Conservation (phyloP, 208 protist species). For the Leishmania lainsoni region DNA sequence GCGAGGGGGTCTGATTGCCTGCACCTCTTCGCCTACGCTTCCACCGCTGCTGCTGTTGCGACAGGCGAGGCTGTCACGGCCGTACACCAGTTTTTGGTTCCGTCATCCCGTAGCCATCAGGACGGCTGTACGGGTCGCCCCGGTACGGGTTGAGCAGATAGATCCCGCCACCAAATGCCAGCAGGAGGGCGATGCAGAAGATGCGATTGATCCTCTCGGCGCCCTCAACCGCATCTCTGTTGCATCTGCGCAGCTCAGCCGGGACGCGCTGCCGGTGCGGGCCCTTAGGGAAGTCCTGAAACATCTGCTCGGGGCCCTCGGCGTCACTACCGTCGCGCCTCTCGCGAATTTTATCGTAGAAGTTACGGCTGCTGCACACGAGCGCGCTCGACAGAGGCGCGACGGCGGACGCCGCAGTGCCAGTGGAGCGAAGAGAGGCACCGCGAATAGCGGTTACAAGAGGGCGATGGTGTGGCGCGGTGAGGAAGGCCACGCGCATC, state of each 20-base stretch:
- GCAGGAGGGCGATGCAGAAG: slow-evolving; percentile 41
- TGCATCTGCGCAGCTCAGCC: slow-evolving; percentile 47
- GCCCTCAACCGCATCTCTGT: slow-evolving; percentile 36
- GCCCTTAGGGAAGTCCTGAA: slow-evolving; percentile 61
- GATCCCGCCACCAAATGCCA: slow-evolving; percentile 2
- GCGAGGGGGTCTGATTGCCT: not conserved
- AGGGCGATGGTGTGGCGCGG: not conserved
- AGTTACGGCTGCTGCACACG: slow-evolving; percentile 34
- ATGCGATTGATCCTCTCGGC: slow-evolving; percentile 47
- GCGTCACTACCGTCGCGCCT: slow-evolving; percentile 55
- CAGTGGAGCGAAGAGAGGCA: not conserved
- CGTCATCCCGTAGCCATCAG: slow-evolving; percentile 43
- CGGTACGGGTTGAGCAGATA: slow-evolving; percentile 54
- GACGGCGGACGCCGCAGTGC: not conserved
- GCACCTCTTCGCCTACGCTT: not conserved
- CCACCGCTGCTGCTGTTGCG: not conserved
- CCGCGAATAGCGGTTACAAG: not conserved
- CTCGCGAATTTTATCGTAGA: slow-evolving; percentile 71
- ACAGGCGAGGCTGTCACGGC: slow-evolving; percentile 6
- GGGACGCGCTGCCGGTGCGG: slow-evolving; percentile 50
- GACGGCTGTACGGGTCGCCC: slow-evolving; percentile 37
- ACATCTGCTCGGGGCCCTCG: slow-evolving; percentile 54
- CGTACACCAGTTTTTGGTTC: slow-evolving; percentile 7
- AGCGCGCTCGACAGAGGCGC: slow-evolving; percentile 10
- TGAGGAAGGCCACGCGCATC: not conserved